These are phyloP conservation scores for Hirschioporus abietinus DNA, from an alignment of 768 basidiomycete species.

Conservation along the genomic window DNA sequence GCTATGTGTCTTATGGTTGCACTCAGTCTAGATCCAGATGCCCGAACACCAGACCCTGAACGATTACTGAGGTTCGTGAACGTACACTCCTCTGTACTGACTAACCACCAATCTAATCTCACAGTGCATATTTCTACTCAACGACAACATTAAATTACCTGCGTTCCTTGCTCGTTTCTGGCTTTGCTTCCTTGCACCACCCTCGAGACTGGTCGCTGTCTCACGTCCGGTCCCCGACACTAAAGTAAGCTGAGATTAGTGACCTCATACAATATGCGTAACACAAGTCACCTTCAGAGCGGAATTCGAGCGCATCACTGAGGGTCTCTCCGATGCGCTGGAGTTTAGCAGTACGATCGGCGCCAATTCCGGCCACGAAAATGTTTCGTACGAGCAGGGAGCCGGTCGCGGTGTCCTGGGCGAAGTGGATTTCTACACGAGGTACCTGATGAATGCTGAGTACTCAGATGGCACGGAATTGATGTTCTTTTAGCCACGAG, in stretches of 20 bases:
- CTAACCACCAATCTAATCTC: background rate
- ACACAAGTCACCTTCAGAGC: slow-evolving; percentile 33
- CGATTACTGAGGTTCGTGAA: slow-evolving; percentile 65
- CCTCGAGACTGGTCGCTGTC: slow-evolving; percentile 88
- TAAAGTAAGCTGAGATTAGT: slow-evolving; percentile 44
- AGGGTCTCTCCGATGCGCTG: slow-evolving; percentile 82
- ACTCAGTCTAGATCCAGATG: slow-evolving; percentile 57
- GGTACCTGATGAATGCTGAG: slow-evolving; percentile 36
- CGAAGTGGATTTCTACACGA: slow-evolving; percentile 92
- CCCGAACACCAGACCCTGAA: slow-evolving; percentile 87
- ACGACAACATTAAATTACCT: slow-evolving; percentile 90
- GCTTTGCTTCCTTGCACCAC: slow-evolving; percentile 89
- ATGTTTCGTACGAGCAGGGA: slow-evolving; percentile 59
- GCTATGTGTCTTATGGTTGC: slow-evolving; percentile 13
- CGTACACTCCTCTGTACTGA: background rate
- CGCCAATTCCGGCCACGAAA: slow-evolving; percentile 44
- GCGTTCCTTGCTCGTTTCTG: slow-evolving; percentile 81
- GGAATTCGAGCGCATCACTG: slow-evolving; percentile 83
- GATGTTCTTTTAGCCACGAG: slow-evolving; percentile 59
- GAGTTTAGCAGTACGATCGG: slow-evolving; percentile 93
- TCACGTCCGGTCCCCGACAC: slow-evolving; percentile 80
- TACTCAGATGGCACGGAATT: background rate
- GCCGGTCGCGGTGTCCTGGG: slow-evolving; percentile 68
- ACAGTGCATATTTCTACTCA: slow-evolving; percentile 94
- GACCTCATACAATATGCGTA: slow-evolving; percentile 13